Evolutionary conservation across 768 basidiomycete genomes (phyloP).

Genomic region (Naganishia onofrii): DNA sequence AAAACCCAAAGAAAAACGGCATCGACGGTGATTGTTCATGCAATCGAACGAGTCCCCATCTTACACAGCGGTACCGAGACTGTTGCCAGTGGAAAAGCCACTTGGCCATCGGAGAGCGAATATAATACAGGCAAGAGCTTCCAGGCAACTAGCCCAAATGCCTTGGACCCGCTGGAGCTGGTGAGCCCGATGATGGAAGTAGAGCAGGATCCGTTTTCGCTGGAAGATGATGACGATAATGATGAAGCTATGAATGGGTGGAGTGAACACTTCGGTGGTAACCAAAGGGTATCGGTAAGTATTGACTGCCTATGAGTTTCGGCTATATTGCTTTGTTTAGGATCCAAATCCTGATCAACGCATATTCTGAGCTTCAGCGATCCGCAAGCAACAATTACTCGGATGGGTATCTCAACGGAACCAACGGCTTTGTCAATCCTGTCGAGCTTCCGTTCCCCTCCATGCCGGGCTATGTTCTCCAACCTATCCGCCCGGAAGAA

Average conservation of each 20-base stretch:
- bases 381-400: neutral
- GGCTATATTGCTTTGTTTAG: neutral
- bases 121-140: neutral
- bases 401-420: constrained; percentile 11
- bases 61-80: neutral
- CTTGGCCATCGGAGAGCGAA: neutral
- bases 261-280: constrained; percentile 1
- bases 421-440: constrained; percentile 15
- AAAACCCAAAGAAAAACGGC: neutral
- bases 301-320: too few species aligned
- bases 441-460: constrained; percentile 12
- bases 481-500: neutral
- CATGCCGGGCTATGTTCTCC: neutral
- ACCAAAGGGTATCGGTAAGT: neutral
- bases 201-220: neutral
- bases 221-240: neutral
- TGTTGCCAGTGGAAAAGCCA: neutral
- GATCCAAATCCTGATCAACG: too few species aligned
- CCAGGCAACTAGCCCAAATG: neutral
- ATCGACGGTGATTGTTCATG: constrained; percentile 8
- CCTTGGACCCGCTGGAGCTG: neutral
- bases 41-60: constrained; percentile 4
- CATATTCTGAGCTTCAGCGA: too few species aligned
- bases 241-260: neutral
- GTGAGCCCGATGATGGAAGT: constrained; percentile 8